A percentile compares a stretch with the other conserved stretches of the same genome.
These are phyloP conservation scores for Mycena kentingensis DNA, from an alignment of 768 basidiomycete species.

Conservation along the genomic window DNA sequence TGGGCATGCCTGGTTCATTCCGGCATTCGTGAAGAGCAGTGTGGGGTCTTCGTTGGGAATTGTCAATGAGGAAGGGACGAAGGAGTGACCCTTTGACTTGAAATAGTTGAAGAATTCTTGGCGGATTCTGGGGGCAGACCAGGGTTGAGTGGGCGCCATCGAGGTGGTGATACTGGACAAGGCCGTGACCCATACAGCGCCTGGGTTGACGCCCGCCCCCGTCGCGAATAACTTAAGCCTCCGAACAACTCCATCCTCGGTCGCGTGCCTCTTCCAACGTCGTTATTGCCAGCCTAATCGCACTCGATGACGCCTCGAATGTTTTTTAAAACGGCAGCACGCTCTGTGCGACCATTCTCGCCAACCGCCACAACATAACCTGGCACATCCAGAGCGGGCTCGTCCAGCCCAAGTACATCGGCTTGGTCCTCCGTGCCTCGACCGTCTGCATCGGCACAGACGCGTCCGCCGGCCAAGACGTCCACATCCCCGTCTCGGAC, in stretches of 20 bases:
- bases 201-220: too few relatives aligned
- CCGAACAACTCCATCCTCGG: too few relatives aligned
- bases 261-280: too few relatives aligned
- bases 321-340: slow-evolving; percentile 98
- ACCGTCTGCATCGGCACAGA: slow-evolving; percentile 91
- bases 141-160: too few relatives aligned
- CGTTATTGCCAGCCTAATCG: too few relatives aligned
- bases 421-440: slow-evolving; percentile 93
- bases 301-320: too few relatives aligned
- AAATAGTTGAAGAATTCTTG: slow-evolving; percentile 93
- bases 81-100: slow-evolving; percentile 74
- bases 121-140: slow-evolving; percentile 84
- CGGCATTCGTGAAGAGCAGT: slow-evolving; percentile 96
- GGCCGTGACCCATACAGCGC: too few relatives aligned
- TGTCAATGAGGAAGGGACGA: slow-evolving; percentile 87
- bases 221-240: too few relatives aligned
- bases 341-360: slow-evolving; percentile 90
- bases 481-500: slow-evolving; percentile 89
- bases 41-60: slow-evolving; percentile 99
- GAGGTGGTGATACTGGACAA: slow-evolving; percentile 35
- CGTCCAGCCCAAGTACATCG: slow-evolving; percentile 97
- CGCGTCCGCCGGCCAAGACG: slow-evolving; percentile 77
- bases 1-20: slow-evolving; percentile 83
- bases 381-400: slow-evolving; percentile 94
- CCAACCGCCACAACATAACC: slow-evolving; percentile 90